Evolutionary conservation across 164 flowering plant genomes (phyloP).

Genomic region (Sedum album): DNA sequence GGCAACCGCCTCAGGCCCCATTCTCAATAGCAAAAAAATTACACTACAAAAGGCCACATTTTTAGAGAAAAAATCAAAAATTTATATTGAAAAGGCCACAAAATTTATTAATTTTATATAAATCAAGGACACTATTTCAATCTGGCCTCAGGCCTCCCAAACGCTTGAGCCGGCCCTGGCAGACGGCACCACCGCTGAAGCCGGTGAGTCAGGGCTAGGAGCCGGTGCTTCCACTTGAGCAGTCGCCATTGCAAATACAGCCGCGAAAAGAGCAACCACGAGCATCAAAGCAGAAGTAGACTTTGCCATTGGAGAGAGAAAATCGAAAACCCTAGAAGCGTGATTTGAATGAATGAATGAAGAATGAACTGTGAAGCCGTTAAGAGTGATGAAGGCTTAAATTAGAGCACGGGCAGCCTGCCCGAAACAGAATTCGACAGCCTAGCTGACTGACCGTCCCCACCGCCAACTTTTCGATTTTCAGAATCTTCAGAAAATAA

Average conservation of each 20-base stretch:
- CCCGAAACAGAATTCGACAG: not conserved
- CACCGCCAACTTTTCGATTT: not conserved
- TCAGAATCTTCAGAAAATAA: not conserved
- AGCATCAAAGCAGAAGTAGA: not conserved
- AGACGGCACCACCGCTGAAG: not conserved
- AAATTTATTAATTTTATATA: too few relatives aligned
- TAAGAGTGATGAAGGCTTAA: not conserved
- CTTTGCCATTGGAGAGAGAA: not conserved
- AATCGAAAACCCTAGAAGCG: not conserved
- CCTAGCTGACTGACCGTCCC: not conserved
- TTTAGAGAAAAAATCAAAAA: too few relatives aligned
- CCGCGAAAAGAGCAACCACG: not conserved
- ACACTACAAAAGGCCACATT: too few relatives aligned
- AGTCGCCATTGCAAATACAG: not conserved
- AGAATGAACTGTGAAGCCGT: not conserved
- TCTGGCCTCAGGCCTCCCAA: too few relatives aligned
- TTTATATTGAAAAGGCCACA: too few relatives aligned
- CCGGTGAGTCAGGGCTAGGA: conserved; percentile 2
- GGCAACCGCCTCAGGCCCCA: too few relatives aligned
- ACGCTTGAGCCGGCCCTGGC: too few relatives aligned
- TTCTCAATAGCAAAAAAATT: too few relatives aligned
- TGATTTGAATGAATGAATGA: not conserved
- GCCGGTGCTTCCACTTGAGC: conserved; percentile 5
- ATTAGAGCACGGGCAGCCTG: not conserved
- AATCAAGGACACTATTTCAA: too few relatives aligned